Percentiles rank a stretch among this genome's conserved stretches.
phyloP scores from a whole-genome alignment of 1,284 basidiomycete genomes.

The Ustilago crameri region DNA sequence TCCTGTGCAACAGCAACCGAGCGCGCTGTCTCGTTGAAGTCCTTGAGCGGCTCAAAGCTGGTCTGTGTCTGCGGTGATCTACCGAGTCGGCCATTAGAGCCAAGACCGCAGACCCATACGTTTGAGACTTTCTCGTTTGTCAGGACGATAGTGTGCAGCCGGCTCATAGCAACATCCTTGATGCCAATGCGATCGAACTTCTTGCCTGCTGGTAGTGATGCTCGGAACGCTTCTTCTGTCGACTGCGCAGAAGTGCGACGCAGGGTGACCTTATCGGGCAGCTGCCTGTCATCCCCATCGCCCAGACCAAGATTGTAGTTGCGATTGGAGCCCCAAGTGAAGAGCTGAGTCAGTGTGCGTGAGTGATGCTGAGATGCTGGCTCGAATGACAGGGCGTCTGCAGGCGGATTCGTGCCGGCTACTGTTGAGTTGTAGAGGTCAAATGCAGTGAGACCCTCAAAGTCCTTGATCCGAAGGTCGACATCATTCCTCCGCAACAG shows the following conservation, averaged over 20 bases:
- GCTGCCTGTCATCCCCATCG: constrained; percentile 80
- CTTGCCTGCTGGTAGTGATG: constrained; percentile 42
- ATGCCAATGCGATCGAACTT: constrained; percentile 60
- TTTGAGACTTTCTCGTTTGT: constrained; percentile 61
- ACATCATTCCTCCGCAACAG: constrained; percentile 80
- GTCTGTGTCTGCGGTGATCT: constrained; percentile 83
- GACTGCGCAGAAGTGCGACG: constrained; percentile 42
- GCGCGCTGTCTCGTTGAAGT: constrained; percentile 72
- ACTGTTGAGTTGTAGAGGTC: constrained; percentile 82
- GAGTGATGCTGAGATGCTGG: constrained; percentile 21
- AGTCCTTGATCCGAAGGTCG: constrained; percentile 81
- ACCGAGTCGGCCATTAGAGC: constrained; percentile 72
- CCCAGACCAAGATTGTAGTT: constrained; percentile 78
- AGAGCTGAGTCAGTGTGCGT: constrained; percentile 73
- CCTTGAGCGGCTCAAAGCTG: constrained; percentile 75
- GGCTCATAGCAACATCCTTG: constrained; percentile 60
- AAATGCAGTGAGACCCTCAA: constrained; percentile 90
- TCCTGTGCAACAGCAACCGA: constrained; percentile 87
- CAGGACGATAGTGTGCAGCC: constrained; percentile 62
- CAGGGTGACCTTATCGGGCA: constrained; percentile 82
- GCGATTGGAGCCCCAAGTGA: constrained; percentile 90
- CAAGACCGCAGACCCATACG: constrained; percentile 65
- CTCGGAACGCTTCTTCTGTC: constrained; percentile 14
- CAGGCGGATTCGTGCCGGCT: constrained; percentile 56
- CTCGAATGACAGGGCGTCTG: constrained; percentile 36